Evolutionary conservation across 2,329 filamentous ascomycete genomes (phyloP).

Genomic region (Cytospora piceicola): DNA sequence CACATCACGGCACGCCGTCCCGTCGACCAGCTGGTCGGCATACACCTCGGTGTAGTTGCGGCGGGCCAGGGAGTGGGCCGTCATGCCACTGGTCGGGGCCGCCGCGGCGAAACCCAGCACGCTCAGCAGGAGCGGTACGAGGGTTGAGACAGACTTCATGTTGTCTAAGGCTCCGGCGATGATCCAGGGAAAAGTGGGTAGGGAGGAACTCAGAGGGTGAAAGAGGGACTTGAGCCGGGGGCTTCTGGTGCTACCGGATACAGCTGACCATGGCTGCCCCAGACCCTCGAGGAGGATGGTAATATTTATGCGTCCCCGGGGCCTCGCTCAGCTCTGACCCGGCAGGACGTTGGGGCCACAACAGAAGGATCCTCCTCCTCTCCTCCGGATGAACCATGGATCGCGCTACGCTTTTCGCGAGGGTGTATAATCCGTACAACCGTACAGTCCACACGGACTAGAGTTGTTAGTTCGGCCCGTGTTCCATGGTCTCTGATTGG

Average conservation of each 20-base stretch:
- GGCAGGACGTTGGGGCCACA: neutral
- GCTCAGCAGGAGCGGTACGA: neutral
- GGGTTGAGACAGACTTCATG: neutral
- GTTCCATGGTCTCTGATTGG: neutral
- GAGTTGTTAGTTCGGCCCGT: neutral
- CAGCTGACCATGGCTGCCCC: neutral
- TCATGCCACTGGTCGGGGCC: neutral
- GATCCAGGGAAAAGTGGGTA: neutral
- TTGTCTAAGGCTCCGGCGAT: neutral
- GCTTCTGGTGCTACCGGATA: neutral
- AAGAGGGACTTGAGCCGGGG: neutral
- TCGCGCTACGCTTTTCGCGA: neutral
- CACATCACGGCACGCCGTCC: slow-evolving; percentile 28
- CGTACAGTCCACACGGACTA: neutral
- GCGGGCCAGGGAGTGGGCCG: neutral
- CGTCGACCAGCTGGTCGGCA: slow-evolving; percentile 27
- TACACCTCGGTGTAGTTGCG: neutral
- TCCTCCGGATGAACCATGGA: no score
- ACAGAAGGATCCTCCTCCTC: neutral
- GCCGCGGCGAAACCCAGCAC: neutral
- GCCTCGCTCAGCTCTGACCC: neutral
- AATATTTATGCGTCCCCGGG: neutral
- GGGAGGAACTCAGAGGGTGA: neutral
- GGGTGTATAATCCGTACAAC: neutral
- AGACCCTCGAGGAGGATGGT: neutral